phyloP scores from a whole-genome alignment of 108 stramenopile genomes.

The Conticribra weissflogii region DNA sequence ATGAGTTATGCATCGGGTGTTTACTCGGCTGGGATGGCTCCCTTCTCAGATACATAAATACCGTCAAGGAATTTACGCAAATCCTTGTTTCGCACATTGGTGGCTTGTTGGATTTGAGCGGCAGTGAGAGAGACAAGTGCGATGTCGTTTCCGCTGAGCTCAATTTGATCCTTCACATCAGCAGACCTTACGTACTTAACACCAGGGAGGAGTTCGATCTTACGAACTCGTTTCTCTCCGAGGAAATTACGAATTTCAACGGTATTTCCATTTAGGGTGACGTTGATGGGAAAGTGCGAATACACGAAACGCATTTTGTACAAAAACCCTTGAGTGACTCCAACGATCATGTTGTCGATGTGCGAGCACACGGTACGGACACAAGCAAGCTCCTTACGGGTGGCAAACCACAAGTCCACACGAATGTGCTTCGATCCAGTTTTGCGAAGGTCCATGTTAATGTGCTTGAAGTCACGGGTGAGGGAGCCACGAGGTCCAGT shows the following conservation, averaged over 20 bases:
- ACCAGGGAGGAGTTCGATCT: constrained; percentile 88
- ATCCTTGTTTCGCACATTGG: constrained; percentile 98
- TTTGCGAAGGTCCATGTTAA: constrained; percentile 83
- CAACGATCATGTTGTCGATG: constrained; percentile 99
- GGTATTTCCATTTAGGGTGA: constrained; percentile 72
- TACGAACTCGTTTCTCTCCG: constrained; percentile 97
- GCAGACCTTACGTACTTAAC: constrained; percentile 91
- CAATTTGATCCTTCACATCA: constrained; percentile 99
- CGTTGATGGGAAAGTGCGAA: constrained; percentile 99
- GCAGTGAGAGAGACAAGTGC: constrained; percentile 93
- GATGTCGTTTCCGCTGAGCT: constrained; percentile 97
- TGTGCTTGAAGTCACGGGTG: constrained; percentile 95
- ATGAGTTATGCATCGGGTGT: constrained; percentile 42
- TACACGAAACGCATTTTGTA: constrained; percentile 99
- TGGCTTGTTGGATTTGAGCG: constrained; percentile 95
- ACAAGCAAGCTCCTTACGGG: constrained; percentile 95
- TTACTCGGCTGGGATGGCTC: constrained; percentile 71
- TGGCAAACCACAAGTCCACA: constrained; percentile 98
- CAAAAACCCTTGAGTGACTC: constrained; percentile 97
- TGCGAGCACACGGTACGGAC: constrained; percentile 98
- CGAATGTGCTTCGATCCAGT: constrained; percentile 72
- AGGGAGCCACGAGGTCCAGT: constrained; percentile 94
- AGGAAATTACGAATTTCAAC: constrained; percentile 99
- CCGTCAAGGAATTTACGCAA: constrained; percentile 99
- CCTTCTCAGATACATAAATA: constrained; percentile 99